Conservation (phyloP, 345 rosid species). For the Salix exigua region DNA sequence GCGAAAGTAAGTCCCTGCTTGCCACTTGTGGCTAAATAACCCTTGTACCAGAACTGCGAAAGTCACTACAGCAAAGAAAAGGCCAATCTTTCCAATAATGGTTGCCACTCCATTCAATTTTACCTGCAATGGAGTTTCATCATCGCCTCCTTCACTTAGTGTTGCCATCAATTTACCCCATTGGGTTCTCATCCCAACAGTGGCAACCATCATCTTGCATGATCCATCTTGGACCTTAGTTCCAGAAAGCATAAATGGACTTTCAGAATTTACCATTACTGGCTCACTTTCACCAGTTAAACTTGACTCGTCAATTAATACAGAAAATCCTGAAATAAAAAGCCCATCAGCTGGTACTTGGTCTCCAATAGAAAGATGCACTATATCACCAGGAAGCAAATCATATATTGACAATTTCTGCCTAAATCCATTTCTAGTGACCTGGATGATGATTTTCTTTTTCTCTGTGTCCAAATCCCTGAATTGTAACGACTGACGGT, state of each 20-base stretch:
- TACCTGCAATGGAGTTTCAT: conserved; percentile 93
- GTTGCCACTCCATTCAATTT: conserved; percentile 92
- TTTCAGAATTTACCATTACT: conserved; percentile 52
- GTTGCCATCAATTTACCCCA: conserved; percentile 98
- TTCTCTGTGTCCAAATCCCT: conserved; percentile 87
- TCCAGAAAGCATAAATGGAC: conserved; percentile 85
- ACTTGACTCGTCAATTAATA: conserved; percentile 79
- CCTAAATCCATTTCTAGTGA: conserved; percentile 72
- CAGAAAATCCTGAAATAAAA: conserved; percentile 80
- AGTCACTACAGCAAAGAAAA: conserved; percentile 75
- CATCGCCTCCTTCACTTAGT: conserved; percentile 91
- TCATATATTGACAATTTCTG: conserved; percentile 87
- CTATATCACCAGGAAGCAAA: conserved; percentile 82
- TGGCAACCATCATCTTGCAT: conserved; percentile 81
- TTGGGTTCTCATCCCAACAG: conserved; percentile 96
- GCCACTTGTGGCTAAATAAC: conserved; percentile 52
- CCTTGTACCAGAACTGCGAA: conserved; percentile 85
- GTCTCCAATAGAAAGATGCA: conserved; percentile 84
- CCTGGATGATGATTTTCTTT: conserved; percentile 79
- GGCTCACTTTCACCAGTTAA: conserved; percentile 95
- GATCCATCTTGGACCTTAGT: conserved; percentile 93
- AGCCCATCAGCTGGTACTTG: conserved; percentile 97
- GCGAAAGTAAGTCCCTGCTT: conserved; percentile 36
- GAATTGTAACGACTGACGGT: conserved; percentile 86
- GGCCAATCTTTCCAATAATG: conserved; percentile 79